Base-by-base conservation (phyloP, 2,329 filamentous ascomycete genomes). In the Alternaria sp. region DNA sequence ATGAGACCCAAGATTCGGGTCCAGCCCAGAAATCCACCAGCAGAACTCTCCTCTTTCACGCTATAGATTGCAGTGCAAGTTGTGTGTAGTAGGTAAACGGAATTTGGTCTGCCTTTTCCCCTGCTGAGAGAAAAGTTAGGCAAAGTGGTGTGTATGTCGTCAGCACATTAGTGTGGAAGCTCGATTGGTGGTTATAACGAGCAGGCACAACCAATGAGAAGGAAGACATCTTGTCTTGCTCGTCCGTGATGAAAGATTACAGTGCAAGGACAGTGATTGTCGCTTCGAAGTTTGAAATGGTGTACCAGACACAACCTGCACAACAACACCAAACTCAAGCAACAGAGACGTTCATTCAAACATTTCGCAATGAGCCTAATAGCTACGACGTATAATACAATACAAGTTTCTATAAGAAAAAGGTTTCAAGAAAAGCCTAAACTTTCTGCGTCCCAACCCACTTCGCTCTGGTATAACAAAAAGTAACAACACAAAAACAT, bases 391-490 rank as follows among this genome's bases (percentile, higher is more conserved):
- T 36, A 48, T 48, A 36, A 36, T 48, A 48, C 21, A 48, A 21
- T 48, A 48, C 31, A 36, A 36, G 29, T 48, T 48, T 48, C 44
- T 48, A 48, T 21, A 48, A 26, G 31, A 48, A 48, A 36, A 13
- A 31, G 17, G 14, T 34, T 5, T 17, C 17, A 17, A 17, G 11
- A 48, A 36, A 46, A 48, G 21, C 44, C 44, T 10, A 34, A 17
- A 34, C 44, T 48, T 48, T 48, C 29, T 48, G 31, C 44, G 31
- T 21, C 7, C 44, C 44, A 48, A 48, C 8, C 37, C 44, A 36
- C 13, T 48, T 48, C 44, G 31, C 44, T 48, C 44, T 7, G 44
- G 31, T 36, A 48, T 26, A 5, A 26, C 29, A 8, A 48, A 48
- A 48, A 13, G 8, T 40, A 23, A 40, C 31, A 33, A 34, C 29